phyloP scores from a whole-genome alignment of 176 grass and related monocot species.

The Miscanthus lutarioriparius region DNA sequence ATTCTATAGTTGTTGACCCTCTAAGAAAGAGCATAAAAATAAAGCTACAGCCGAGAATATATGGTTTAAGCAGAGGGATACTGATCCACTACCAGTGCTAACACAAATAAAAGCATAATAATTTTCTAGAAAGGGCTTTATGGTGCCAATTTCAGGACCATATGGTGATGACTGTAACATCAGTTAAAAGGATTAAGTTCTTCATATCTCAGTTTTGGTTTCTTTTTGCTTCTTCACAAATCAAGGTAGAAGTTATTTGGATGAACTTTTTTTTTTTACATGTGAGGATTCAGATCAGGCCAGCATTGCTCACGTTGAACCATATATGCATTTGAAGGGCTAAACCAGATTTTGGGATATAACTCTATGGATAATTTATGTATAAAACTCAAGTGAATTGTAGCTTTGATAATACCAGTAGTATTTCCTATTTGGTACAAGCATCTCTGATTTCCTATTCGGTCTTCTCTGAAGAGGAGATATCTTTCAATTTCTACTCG shows the following conservation, averaged over 20 bases:
- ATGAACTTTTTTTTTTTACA: not conserved
- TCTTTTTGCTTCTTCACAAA: conserved; percentile 12
- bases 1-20: not conserved
- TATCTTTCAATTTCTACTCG: not conserved
- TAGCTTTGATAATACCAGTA: not conserved
- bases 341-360: not conserved
- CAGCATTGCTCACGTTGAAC: not conserved
- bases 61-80: not conserved
- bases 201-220: not conserved
- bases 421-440: not conserved
- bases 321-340: not conserved
- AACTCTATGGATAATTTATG: not conserved
- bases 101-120: conserved; percentile 6
- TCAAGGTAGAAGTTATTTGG: conserved; percentile 2
- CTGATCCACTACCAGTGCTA: not conserved
- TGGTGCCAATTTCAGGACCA: not conserved
- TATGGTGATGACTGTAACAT: not conserved
- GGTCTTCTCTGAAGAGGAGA: not conserved
- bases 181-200: not conserved
- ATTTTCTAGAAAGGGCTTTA: not conserved
- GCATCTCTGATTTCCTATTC: not conserved
- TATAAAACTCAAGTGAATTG: not conserved
- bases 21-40: not conserved
- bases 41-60: not conserved
- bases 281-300: not conserved